phyloP scores from a whole-genome alignment of 176 grass and related monocot species.

The Rhynchospora breviuscula region DNA sequence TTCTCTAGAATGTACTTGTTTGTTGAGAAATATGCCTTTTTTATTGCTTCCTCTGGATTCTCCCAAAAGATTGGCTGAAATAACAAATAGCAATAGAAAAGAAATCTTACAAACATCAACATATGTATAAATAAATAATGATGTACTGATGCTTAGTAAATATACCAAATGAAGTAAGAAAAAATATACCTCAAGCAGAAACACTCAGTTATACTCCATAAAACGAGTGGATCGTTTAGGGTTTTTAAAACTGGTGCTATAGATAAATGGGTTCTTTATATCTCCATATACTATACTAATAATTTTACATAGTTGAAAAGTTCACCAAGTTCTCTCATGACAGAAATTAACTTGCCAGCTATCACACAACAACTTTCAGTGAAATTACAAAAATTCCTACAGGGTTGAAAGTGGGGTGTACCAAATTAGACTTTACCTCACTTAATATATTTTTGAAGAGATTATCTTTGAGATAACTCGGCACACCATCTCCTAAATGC shows the following conservation, averaged over 20 bases:
- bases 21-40: constrained; percentile 71
- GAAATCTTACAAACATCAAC: not conserved
- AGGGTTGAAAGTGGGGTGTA: not conserved
- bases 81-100: constrained; percentile 3
- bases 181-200: not conserved
- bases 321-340: not conserved
- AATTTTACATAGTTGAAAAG: not conserved
- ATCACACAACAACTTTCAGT: not conserved
- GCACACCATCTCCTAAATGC: constrained; percentile 85
- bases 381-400: not conserved
- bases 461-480: constrained; percentile 82
- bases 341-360: not conserved
- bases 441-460: constrained; percentile 85
- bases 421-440: constrained; percentile 43
- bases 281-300: not conserved
- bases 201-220: not conserved
- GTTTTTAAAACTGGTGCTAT: not conserved
- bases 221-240: not conserved
- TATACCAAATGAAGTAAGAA: not conserved
- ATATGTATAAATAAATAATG: not conserved
- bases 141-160: not conserved
- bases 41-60: constrained; percentile 57
- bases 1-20: constrained; percentile 95
- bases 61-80: constrained; percentile 74
- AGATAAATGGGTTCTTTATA: not conserved